Conservation (phyloP, 2,329 filamentous ascomycete species). For the Triangularia verruculosa region DNA sequence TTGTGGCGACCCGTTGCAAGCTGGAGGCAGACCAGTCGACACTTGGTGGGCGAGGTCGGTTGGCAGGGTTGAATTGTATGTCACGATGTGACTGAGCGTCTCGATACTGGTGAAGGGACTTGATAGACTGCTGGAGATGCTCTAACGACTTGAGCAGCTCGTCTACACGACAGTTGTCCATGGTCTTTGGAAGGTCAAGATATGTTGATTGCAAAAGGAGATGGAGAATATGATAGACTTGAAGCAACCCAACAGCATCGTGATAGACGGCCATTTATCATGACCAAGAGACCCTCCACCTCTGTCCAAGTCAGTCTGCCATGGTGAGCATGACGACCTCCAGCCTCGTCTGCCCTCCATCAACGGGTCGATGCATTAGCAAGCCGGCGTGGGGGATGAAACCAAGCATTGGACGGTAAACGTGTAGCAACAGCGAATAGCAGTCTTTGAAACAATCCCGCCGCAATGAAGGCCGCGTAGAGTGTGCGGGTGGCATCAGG, state of each 20-base stretch:
- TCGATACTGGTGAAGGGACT: constrained; percentile 21
- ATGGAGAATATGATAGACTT: not conserved
- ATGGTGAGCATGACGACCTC: not conserved
- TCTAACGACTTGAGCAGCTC: constrained; percentile 23
- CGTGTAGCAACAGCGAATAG: not conserved
- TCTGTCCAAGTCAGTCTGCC: not conserved
- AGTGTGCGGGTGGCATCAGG: not conserved
- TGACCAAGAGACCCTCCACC: not conserved
- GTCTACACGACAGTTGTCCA: constrained; percentile 17
- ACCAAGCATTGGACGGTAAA: not conserved
- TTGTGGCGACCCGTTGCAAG: not conserved
- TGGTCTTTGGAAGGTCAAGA: not conserved
- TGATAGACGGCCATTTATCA: not conserved
- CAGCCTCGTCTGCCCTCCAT: constrained; percentile 7
- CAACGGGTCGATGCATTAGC: not conserved
- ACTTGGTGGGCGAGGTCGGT: not conserved
- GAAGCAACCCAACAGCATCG: not conserved
- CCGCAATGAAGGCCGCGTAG: not conserved
- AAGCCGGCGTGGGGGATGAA: constrained; percentile 4
- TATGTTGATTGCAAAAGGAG: not conserved
- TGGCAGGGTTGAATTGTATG: constrained; percentile 3
- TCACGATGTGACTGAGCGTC: constrained; percentile 17
- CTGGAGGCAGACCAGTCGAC: not conserved
- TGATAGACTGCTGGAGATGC: constrained; percentile 25
- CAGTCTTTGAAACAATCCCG: not conserved